Evolutionary conservation across 2,329 filamentous ascomycete species (phyloP).

Genomic region (Exophiala bonariae): DNA sequence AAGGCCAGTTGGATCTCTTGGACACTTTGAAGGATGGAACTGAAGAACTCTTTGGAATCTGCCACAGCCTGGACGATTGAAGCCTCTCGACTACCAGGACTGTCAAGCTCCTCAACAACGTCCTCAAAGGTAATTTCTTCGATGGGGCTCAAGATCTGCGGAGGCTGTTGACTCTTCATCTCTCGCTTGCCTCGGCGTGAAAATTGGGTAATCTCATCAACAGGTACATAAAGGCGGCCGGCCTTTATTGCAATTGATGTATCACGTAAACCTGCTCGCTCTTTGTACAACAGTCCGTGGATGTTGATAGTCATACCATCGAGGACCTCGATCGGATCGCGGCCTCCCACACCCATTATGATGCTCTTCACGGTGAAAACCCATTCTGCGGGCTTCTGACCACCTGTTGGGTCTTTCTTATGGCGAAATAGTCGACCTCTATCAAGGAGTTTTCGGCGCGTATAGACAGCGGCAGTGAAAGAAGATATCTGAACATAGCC

Average conservation of each 20-base stretch:
- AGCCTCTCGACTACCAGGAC: constrained; percentile 66
- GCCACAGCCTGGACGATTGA: constrained; percentile 79
- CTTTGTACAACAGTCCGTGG: constrained; percentile 84
- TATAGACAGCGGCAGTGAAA: constrained; percentile 85
- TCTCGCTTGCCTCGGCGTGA: constrained; percentile 50
- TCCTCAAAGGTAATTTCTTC: constrained; percentile 67
- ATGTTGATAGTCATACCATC: constrained; percentile 87
- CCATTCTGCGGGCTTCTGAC: constrained; percentile 86
- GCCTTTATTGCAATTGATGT: constrained; percentile 88
- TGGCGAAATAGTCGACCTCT: constrained; percentile 85
- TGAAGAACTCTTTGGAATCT: constrained; percentile 88
- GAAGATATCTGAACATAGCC: constrained; percentile 83
- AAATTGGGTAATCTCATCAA: constrained; percentile 76
- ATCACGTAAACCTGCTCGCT: constrained; percentile 83
- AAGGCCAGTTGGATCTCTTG: constrained; percentile 96
- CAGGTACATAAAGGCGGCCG: constrained; percentile 84
- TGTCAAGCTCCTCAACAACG: constrained; percentile 72
- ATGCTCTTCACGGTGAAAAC: constrained; percentile 82
- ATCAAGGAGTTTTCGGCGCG: constrained; percentile 86
- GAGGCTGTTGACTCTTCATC: constrained; percentile 42
- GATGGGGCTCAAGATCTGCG: constrained; percentile 34
- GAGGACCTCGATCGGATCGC: constrained; percentile 81
- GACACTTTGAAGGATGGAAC: constrained; percentile 85
- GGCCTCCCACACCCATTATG: constrained; percentile 81
- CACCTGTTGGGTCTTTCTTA: constrained; percentile 62